These are phyloP conservation scores for Lycium barbarum DNA, from an alignment of 257 asterid genomes.

Conservation along the genomic window DNA sequence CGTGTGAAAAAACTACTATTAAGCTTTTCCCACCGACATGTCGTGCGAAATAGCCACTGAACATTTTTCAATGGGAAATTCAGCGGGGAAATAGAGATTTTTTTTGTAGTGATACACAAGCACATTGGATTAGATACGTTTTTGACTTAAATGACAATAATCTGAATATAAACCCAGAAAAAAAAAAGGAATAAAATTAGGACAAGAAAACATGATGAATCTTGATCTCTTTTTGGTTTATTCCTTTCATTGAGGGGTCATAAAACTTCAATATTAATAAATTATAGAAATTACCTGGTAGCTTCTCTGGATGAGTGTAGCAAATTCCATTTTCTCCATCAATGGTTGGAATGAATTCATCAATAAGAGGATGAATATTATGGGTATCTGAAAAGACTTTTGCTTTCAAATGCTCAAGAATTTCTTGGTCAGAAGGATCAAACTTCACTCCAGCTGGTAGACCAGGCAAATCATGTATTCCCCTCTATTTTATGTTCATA, in stretches of 20 bases:
- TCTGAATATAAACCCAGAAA: not conserved
- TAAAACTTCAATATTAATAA: too few relatives aligned
- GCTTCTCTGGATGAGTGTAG: conserved; percentile 54
- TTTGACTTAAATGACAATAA: not conserved
- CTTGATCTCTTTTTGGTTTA: not conserved
- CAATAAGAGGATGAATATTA: conserved; percentile 49
- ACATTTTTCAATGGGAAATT: too few relatives aligned
- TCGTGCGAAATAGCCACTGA: too few relatives aligned
- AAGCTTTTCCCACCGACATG: too few relatives aligned
- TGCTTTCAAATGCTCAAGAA: conserved; percentile 54
- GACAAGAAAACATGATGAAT: not conserved
- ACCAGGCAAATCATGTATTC: conserved; percentile 47
- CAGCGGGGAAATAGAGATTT: too few relatives aligned
- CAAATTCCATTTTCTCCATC: conserved; percentile 60
- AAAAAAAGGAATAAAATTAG: not conserved
- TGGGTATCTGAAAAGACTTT: conserved; percentile 36
- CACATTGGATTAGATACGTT: not conserved
- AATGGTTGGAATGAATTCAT: conserved; percentile 55
- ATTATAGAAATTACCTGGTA: conserved; percentile 44
- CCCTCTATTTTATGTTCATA: conserved; percentile 1
- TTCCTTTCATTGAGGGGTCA: not conserved
- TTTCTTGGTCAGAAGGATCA: conserved; percentile 59
- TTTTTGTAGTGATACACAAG: not conserved
- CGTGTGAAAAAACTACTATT: too few relatives aligned
- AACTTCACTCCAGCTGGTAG: conserved; percentile 58